phyloP scores from a whole-genome alignment of 2,329 filamentous ascomycete genomes.

The Exophiala lecanii-corni region DNA sequence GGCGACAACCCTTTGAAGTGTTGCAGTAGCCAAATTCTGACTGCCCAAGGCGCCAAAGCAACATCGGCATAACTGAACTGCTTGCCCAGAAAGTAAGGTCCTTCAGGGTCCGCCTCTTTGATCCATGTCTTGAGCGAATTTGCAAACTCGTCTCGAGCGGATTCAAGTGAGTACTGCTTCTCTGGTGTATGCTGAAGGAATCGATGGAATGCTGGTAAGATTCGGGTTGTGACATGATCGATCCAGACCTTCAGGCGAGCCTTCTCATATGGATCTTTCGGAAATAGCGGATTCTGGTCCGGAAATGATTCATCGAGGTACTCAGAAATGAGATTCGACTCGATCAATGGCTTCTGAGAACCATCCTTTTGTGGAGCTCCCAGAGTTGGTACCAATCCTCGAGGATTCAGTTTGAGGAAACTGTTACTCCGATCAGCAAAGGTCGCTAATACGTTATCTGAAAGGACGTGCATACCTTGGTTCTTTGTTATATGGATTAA shows the following conservation, averaged over 20 bases:
- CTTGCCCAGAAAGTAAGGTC: conserved; percentile 64
- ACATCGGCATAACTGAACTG: conserved; percentile 64
- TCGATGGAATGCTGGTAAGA: conserved; percentile 66
- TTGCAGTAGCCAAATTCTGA: conserved; percentile 68
- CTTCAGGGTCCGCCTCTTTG: conserved; percentile 55
- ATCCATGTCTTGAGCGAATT: conserved; percentile 57
- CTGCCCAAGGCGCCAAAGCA: conserved; percentile 67
- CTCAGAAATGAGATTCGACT: conserved; percentile 68
- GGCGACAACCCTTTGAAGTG: conserved; percentile 62
- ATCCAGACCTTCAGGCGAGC: conserved; percentile 68
- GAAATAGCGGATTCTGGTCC: conserved; percentile 51
- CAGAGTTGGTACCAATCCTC: conserved; percentile 70
- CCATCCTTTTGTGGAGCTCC: conserved; percentile 18
- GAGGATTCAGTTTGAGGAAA: conserved; percentile 67
- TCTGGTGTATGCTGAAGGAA: conserved; percentile 48
- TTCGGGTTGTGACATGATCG: conserved; percentile 62
- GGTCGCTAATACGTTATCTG: too few species aligned
- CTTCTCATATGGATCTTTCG: conserved; percentile 58
- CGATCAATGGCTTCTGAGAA: conserved; percentile 58
- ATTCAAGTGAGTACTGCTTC: conserved; percentile 41
- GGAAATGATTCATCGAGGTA: conserved; percentile 70
- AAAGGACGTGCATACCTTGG: conserved; percentile 31
- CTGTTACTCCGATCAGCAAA: conserved; percentile 28
- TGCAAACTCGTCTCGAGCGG: conserved; percentile 56
- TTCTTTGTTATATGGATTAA: conserved; percentile 72